Evolutionary conservation across 2,329 filamentous ascomycete genomes (phyloP).

Genomic region (Fusarium ramigenum): DNA sequence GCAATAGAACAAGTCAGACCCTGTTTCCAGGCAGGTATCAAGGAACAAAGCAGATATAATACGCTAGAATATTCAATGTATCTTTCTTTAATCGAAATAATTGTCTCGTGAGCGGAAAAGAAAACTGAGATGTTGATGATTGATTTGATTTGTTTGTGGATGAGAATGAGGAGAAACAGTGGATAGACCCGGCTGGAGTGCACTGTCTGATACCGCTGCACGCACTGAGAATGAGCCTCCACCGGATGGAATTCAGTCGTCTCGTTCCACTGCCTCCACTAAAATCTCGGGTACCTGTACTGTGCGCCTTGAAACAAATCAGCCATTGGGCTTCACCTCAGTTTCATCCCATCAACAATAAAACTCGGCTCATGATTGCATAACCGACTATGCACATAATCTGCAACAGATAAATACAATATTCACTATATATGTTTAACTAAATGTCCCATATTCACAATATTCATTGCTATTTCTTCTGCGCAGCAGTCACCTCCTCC

Average conservation of each 20-base stretch:
- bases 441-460: background rate
- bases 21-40: background rate
- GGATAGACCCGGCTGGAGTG: background rate
- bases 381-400: background rate
- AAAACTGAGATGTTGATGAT: background rate
- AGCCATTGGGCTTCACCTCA: conserved; percentile 14
- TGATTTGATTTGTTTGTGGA: conserved; percentile 3
- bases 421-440: background rate
- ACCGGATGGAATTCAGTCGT: background rate
- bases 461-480: conserved; percentile 17
- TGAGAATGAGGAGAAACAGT: conserved; percentile 11
- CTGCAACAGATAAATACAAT: background rate
- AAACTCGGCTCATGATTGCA: conserved; percentile 10
- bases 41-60: background rate
- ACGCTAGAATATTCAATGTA: background rate
- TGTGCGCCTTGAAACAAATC: background rate
- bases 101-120: background rate
- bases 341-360: conserved; percentile 17
- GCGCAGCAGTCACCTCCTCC: conserved; percentile 76
- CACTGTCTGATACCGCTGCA: conserved; percentile 17
- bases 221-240: conserved; percentile 14
- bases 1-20: conserved; percentile 20
- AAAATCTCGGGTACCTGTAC: conserved; percentile 7
- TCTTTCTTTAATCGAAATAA: background rate
- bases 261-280: conserved; percentile 16